Evolutionary conservation across 2,329 filamentous ascomycete species (phyloP), one percentile per base, ranked within the genome.

Genomic region (Apiospora rasikravindrae): DNA sequence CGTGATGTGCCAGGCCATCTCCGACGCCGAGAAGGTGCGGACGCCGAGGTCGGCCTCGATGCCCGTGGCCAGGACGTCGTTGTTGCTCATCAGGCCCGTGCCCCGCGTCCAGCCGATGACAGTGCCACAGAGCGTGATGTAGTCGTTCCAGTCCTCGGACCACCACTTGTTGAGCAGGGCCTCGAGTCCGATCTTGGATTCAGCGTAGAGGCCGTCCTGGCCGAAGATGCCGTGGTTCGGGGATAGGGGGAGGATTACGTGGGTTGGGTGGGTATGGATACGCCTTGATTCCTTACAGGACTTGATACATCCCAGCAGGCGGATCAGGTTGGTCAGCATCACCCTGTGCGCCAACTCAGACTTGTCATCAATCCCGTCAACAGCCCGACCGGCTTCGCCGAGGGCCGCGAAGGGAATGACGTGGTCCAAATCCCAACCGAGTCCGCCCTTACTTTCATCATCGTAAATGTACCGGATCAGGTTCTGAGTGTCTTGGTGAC

Each of bases 21-120:
- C 83, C 1, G 75, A 70, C 3, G 78, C 77, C 0, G 83, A 82
- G 70, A 84, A 85, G 0, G 83, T 85, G n/a, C 74, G 73, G 16
- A 84, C 76, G 6, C 81, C 82, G 1, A 77, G 72, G 16, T 67
- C 44, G n/a, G 78, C 76, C 70, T 83, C 81, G 22, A 84, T 78
- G 4, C 77, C 82, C 47, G 80, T 78, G 1, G 84, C 82, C 7
- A 85, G 70, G 2, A 80, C 76, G 70, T 85, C 81, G 73, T 86
- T 86, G 47, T 74, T 80, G 1, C 74, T 77, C 84, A 86, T 86
- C 4, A 86, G 74, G 1, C 81, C 80, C 0, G 84, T 86, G 2
- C 83, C 83, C 47, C 84, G 77, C 8, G 84, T 86, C 84, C 84
- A 86, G 13, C 84, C 84, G 67, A 86, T 86, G 13, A 82, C 76